phyloP scores from a whole-genome alignment of 306 rosid genomes.

The Carpinus viminea region DNA sequence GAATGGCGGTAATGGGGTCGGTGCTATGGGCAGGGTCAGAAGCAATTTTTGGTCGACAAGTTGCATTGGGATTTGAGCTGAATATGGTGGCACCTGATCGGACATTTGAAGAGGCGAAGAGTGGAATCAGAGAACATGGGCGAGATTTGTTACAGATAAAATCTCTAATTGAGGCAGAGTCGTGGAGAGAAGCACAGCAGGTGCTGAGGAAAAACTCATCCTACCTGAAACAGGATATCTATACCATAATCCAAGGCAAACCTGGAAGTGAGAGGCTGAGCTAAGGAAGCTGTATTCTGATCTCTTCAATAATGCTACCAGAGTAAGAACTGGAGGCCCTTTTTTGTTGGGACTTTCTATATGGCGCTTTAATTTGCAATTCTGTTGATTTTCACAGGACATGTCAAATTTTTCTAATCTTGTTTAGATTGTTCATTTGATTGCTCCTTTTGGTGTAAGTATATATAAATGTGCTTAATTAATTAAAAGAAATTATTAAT shows the following conservation, averaged over 20 bases:
- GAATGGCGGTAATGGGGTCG: slow-evolving; percentile 22
- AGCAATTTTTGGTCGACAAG: slow-evolving; percentile 10
- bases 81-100: slow-evolving; percentile 36
- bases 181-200: slow-evolving; percentile 66
- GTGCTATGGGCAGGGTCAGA: slow-evolving; percentile 18
- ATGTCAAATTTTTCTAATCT: not conserved
- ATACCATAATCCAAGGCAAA: slow-evolving; percentile 59
- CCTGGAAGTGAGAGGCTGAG: slow-evolving; percentile 61
- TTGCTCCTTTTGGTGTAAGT: not conserved
- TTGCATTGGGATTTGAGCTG: slow-evolving; percentile 53
- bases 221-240: slow-evolving; percentile 53
- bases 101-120: slow-evolving; percentile 44
- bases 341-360: slow-evolving; percentile 2
- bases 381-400: not conserved
- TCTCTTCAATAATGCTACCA: slow-evolving; percentile 56
- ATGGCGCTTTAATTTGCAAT: not conserved
- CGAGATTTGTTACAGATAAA: slow-evolving; percentile 38
- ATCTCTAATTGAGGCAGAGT: slow-evolving; percentile 51
- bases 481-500: not conserved
- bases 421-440: not conserved
- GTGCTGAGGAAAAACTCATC: slow-evolving; percentile 54
- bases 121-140: slow-evolving; percentile 39
- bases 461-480: too few relatives aligned
- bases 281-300: slow-evolving; percentile 63
- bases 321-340: slow-evolving; percentile 27